A percentile compares a stretch with the other conserved stretches of the same genome.
These are phyloP conservation scores for Spathaspora girioi DNA, from an alignment of 805 yeast genomes.

Conservation along the genomic window DNA sequence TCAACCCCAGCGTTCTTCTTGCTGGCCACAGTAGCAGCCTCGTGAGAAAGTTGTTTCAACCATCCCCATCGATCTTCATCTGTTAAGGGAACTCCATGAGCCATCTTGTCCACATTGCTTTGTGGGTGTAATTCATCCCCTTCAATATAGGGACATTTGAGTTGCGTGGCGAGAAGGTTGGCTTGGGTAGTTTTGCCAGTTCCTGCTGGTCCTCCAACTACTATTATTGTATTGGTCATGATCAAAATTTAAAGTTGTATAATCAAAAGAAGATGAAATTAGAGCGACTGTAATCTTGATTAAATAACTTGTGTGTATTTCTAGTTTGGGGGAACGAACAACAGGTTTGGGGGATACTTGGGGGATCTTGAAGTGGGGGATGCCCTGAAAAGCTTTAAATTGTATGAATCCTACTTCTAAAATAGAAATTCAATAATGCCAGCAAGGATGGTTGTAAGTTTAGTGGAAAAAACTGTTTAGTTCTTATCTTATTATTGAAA, in stretches of 20 bases:
- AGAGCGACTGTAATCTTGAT: background rate
- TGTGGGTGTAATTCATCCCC: slow-evolving; percentile 81
- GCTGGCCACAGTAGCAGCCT: slow-evolving; percentile 37
- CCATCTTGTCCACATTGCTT: slow-evolving; percentile 78
- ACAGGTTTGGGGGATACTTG: background rate
- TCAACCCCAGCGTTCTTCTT: slow-evolving; percentile 8
- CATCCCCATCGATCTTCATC: slow-evolving; percentile 95
- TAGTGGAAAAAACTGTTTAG: too few species aligned
- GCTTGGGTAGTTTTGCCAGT: slow-evolving; percentile 90
- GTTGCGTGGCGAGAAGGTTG: slow-evolving; percentile 39
- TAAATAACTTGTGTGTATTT: too few species aligned
- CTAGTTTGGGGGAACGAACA: background rate
- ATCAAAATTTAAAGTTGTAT: too few species aligned
- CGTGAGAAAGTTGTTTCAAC: slow-evolving; percentile 53
- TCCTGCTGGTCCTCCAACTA: slow-evolving; percentile 95
- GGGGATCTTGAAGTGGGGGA: background rate
- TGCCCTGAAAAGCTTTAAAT: too few species aligned
- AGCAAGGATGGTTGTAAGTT: too few species aligned
- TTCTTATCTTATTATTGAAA: too few species aligned
- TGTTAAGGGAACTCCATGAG: slow-evolving; percentile 69
- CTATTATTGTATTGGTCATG: slow-evolving; percentile 31
- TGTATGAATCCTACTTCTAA: too few species aligned
- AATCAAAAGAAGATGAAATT: background rate
- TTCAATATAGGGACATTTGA: slow-evolving; percentile 63
- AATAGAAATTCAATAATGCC: too few species aligned